These are phyloP conservation scores for Yamadazyma dendronema DNA, from an alignment of 1,139 yeast species.

Conservation along the genomic window DNA sequence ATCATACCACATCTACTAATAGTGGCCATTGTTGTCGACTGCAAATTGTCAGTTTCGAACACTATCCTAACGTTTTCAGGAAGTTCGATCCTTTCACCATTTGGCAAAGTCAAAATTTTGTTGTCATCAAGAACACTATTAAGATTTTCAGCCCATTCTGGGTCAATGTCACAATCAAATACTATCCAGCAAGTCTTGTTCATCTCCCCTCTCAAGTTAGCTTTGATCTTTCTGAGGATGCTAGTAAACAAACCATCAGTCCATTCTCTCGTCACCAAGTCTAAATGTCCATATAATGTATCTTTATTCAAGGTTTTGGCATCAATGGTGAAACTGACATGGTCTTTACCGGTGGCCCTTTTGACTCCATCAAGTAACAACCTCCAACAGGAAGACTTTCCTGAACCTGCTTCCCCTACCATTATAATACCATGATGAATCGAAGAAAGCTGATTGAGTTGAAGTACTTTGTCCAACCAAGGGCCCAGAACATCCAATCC, in stretches of 20 bases:
- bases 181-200: conserved; percentile 69
- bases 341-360: conserved; percentile 32
- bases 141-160: conserved; percentile 89
- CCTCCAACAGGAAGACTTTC: conserved; percentile 63
- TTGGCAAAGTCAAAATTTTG: conserved; percentile 75
- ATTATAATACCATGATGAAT: conserved; percentile 79
- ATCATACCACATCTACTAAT: conserved; percentile 91
- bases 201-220: conserved; percentile 59
- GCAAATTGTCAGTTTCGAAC: conserved; percentile 73
- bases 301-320: conserved; percentile 73
- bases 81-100: conserved; percentile 77
- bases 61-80: conserved; percentile 64
- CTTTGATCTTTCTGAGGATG: conserved; percentile 58
- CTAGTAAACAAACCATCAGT: conserved; percentile 81
- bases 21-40: conserved; percentile 84
- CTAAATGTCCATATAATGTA: conserved; percentile 68
- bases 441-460: conserved; percentile 61
- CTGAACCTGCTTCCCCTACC: conserved; percentile 75
- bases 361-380: conserved; percentile 48
- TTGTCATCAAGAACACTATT: conserved; percentile 93
- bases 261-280: conserved; percentile 86
- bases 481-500: conserved; percentile 27
- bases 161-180: conserved; percentile 93
- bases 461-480: conserved; percentile 60
- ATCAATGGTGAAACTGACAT: conserved; percentile 53